Evolutionary conservation across 805 yeast species (phyloP), one percentile per base, ranked within the genome.

Genomic region (Zygoascus ofunaensis): DNA sequence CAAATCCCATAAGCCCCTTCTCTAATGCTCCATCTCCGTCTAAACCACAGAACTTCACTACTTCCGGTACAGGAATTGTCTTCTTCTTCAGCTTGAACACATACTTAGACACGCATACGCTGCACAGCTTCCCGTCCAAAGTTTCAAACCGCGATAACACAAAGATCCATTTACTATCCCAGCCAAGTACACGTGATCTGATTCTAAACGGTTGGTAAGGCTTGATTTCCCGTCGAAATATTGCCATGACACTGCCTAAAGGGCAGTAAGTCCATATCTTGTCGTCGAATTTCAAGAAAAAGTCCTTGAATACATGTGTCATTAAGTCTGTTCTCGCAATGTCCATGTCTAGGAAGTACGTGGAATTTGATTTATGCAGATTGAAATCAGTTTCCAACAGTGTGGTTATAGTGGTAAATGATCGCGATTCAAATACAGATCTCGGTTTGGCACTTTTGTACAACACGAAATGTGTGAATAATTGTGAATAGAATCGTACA

Each of bases 101-200:
- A 53, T 87, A 82, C 60, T 82, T 86, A 7, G 94, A 81, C 21
- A 87, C 59, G 1, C 82, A 77, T 18, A 78, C 64, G 0, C 87
- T 78, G 54, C 78, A 72, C 22, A 73, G 51, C 4, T 63, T 59
- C n/a, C 60, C 61, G 10, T 61, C 64, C 14, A 56, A 53, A 8
- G 60, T 54, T 10, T 71, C 73, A 56, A 87, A 86, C 54, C 76
- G 72, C 35, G 82, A 75, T 20, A 82, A 51, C 10, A 85, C 73
- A 57, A 78, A 87, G 12, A 89, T 55, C 95, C 96, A 87, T 61
- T 87, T 89, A 28, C 74, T 69, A 63, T 85, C 92, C 95, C 95
- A 87, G 5, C 90, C 81, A 4, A 83, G 59, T 17, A 89, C 71
- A 33, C 76, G 67, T 2, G 82, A 72, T 30, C 68, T 66, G 19